phyloP scores from a whole-genome alignment of 2,329 filamentous ascomycete species.

The Ophiostoma montium region DNA sequence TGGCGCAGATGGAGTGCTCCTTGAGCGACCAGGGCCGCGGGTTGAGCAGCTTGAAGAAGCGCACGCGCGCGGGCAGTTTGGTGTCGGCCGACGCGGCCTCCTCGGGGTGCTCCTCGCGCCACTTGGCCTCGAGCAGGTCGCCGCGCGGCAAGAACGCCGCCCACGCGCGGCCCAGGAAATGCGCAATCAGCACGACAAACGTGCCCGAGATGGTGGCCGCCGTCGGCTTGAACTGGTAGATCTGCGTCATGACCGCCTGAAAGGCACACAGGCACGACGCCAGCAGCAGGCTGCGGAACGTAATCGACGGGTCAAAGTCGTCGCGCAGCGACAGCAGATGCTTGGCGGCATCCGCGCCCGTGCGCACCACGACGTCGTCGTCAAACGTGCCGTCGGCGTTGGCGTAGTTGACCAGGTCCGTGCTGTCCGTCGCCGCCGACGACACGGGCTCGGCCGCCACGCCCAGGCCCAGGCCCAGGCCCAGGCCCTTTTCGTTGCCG shows the following conservation, averaged over 20 bases:
- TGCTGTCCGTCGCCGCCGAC: neutral
- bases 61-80: conserved; percentile 27
- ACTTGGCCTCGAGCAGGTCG: conserved; percentile 32
- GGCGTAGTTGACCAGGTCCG: conserved; percentile 13
- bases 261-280: conserved; percentile 35
- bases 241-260: conserved; percentile 40
- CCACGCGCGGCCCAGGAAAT: conserved; percentile 38
- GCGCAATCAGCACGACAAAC: conserved; percentile 43
- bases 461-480: neutral
- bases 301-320: conserved; percentile 36
- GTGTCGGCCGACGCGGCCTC: conserved; percentile 25
- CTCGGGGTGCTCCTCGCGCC: conserved; percentile 23
- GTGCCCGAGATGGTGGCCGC: conserved; percentile 32
- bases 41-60: conserved; percentile 31
- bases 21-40: conserved; percentile 37
- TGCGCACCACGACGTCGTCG: conserved; percentile 33
- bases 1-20: conserved; percentile 39
- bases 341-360: conserved; percentile 33
- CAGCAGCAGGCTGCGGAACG: conserved; percentile 37
- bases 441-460: neutral
- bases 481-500: neutral
- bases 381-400: conserved; percentile 17
- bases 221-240: conserved; percentile 34
- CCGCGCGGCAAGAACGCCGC: conserved; percentile 34
- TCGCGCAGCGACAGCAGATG: conserved; percentile 38